Evolutionary conservation across 2,329 filamentous ascomycete species (phyloP).

Genomic region (Arthrobotrys pseudoclavata): DNA sequence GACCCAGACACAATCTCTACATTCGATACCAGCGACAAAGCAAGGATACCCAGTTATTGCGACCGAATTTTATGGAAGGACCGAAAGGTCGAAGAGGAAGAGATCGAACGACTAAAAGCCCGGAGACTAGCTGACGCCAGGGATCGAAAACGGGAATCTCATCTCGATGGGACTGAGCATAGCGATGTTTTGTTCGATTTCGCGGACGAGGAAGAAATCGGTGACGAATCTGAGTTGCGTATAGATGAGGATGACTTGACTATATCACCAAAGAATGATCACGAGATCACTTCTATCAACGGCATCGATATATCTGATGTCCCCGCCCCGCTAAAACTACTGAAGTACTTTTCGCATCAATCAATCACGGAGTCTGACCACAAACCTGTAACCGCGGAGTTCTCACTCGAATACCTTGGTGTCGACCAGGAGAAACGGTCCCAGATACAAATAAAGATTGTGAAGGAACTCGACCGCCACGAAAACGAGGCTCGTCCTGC

Average conservation of each 20-base stretch:
- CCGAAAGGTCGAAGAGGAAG: slow-evolving; percentile 63
- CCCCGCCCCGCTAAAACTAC: slow-evolving; percentile 26
- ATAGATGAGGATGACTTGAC: slow-evolving; percentile 4
- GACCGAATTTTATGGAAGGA: slow-evolving; percentile 82
- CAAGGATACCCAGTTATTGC: slow-evolving; percentile 93
- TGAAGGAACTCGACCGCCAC: slow-evolving; percentile 81
- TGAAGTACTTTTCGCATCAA: slow-evolving; percentile 85
- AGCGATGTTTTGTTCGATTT: slow-evolving; percentile 62
- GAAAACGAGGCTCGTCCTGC: slow-evolving; percentile 91
- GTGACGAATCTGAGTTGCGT: slow-evolving; percentile 73
- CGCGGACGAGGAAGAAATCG: slow-evolving; percentile 68
- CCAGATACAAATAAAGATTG: slow-evolving; percentile 84
- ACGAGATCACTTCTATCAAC: slow-evolving; percentile 57
- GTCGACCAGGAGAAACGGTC: slow-evolving; percentile 88
- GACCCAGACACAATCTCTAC: slow-evolving; percentile 91
- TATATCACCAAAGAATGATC: slow-evolving; percentile 18
- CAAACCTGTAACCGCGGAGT: slow-evolving; percentile 88
- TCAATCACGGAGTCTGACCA: slow-evolving; percentile 92
- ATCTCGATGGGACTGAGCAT: slow-evolving; percentile 38
- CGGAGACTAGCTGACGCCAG: slow-evolving; percentile 49
- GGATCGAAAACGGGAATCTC: slow-evolving; percentile 46
- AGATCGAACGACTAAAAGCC: slow-evolving; percentile 62
- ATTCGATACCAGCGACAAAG: slow-evolving; percentile 96
- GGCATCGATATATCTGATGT: slow-evolving; percentile 57
- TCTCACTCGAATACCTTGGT: slow-evolving; percentile 86